Conservation (phyloP, 345 rosid genomes). For the Eutrema japonicum region DNA sequence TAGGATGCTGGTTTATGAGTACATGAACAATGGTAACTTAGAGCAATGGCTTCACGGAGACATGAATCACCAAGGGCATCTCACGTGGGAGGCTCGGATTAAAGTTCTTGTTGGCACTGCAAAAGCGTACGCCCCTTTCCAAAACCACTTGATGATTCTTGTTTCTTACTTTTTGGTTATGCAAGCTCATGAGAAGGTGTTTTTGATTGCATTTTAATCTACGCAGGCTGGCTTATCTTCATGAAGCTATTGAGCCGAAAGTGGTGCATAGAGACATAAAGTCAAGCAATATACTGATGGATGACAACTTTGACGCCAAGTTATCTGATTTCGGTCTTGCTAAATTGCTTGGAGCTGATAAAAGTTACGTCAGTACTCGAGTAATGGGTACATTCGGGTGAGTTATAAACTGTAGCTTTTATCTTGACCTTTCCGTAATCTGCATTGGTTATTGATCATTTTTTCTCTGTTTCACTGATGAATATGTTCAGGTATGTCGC, state of each 20-base stretch:
- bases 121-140: constrained; percentile 69
- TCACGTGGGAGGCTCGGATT: constrained; percentile 92
- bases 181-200: constrained; percentile 22
- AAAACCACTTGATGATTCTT: constrained; percentile 10
- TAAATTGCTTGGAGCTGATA: constrained; percentile 89
- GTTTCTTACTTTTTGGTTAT: constrained; percentile 5
- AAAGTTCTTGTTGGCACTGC: constrained; percentile 91
- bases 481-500: constrained; percentile 74
- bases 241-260: constrained; percentile 98
- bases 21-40: constrained; percentile 88
- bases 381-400: constrained; percentile 99
- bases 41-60: constrained; percentile 98
- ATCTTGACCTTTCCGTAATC: neutral
- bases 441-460: neutral
- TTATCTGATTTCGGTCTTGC: constrained; percentile 97
- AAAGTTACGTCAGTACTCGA: constrained; percentile 83
- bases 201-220: constrained; percentile 5
- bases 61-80: constrained; percentile 70
- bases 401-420: constrained; percentile 38
- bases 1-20: constrained; percentile 88
- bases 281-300: constrained; percentile 92
- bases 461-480: constrained; percentile 19
- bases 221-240: constrained; percentile 83
- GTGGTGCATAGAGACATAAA: constrained; percentile 98
- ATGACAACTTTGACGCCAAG: constrained; percentile 81